A percentile compares a stretch with the other conserved stretches of the same genome.
Evolutionary conservation across 2,329 filamentous ascomycete species (phyloP).

Genomic region (Talaromyces sp.): DNA sequence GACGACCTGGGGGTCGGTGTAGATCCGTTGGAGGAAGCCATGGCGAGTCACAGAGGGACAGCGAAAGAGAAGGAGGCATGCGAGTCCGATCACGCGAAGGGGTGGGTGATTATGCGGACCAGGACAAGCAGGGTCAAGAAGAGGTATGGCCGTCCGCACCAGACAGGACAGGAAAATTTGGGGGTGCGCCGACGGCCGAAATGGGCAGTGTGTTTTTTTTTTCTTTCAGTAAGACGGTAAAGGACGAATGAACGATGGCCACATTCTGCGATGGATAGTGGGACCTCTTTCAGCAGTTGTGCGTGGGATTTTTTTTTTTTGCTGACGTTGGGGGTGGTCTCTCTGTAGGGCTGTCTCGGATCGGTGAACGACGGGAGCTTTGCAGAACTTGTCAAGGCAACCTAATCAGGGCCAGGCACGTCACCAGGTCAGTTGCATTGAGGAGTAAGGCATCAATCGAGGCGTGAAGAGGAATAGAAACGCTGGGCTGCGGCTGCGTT

Average conservation of each 20-base stretch:
- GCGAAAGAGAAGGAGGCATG: slow-evolving; percentile 26
- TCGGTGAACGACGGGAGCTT: slow-evolving; percentile 9
- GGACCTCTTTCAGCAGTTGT: not conserved
- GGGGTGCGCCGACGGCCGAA: slow-evolving; percentile 9
- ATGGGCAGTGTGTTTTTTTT: not conserved
- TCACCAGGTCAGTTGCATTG: slow-evolving; percentile 10
- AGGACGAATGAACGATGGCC: slow-evolving; percentile 12
- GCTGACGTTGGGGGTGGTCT: not conserved
- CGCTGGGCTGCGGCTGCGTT: not conserved
- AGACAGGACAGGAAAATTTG: not conserved
- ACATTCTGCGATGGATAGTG: slow-evolving; percentile 12
- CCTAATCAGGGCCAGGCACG: slow-evolving; percentile 11
- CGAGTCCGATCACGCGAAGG: slow-evolving; percentile 13
- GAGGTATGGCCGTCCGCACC: slow-evolving; percentile 1
- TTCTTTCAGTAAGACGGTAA: not conserved
- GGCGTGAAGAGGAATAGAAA: not conserved
- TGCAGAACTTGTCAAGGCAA: slow-evolving; percentile 3
- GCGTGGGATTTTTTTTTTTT: slow-evolving; percentile 2
- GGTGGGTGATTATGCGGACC: not conserved
- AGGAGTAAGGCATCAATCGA: slow-evolving; percentile 7
- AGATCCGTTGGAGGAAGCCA: slow-evolving; percentile 14
- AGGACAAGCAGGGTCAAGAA: slow-evolving; percentile 1
- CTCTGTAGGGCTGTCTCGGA: slow-evolving; percentile 11
- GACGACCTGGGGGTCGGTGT: slow-evolving; percentile 23
- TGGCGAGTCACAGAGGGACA: slow-evolving; percentile 14